These are phyloP conservation scores for Pichia sp. DNA, from an alignment of 1,139 yeast species.

Conservation along the genomic window DNA sequence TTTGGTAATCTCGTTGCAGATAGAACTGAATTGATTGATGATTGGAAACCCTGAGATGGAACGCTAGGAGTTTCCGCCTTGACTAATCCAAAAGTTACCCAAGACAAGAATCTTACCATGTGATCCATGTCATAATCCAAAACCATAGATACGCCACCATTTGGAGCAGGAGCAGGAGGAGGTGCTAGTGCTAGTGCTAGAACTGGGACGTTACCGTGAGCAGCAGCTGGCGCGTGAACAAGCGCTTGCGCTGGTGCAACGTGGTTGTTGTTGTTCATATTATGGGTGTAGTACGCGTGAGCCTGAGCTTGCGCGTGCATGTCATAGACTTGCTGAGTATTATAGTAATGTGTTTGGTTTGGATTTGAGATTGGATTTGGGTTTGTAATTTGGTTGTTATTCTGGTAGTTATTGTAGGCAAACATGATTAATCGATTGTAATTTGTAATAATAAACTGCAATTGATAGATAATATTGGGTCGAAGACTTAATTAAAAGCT, in stretches of 20 bases:
- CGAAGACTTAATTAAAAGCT: constrained; percentile 15
- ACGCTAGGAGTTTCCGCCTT: constrained; percentile 27
- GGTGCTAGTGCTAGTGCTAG: too few relatives aligned
- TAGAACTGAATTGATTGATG: constrained; percentile 59
- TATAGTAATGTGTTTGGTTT: too few relatives aligned
- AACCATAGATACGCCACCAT: constrained; percentile 65
- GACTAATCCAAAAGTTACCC: constrained; percentile 27
- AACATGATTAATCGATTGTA: constrained; percentile 1
- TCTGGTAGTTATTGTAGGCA: constrained; percentile 1
- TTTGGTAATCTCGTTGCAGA: constrained; percentile 88
- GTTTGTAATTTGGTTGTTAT: neutral
- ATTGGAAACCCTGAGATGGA: constrained; percentile 51
- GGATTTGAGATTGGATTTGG: too few relatives aligned
- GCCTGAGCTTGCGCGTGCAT: too few relatives aligned
- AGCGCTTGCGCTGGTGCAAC: too few relatives aligned
- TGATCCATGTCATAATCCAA: constrained; percentile 70
- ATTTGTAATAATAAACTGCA: neutral
- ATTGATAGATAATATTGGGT: too few relatives aligned
- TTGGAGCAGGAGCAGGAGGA: too few relatives aligned
- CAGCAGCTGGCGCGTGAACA: too few relatives aligned
- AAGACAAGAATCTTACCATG: constrained; percentile 62
- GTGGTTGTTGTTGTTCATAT: constrained; percentile 6
- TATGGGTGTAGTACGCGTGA: too few relatives aligned
- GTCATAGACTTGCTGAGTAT: too few relatives aligned
- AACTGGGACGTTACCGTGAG: too few relatives aligned